Evolutionary conservation across 2,329 filamentous ascomycete genomes (phyloP), one percentile per base, ranked within the genome.

Genomic region (Curvularia verruculosa): DNA sequence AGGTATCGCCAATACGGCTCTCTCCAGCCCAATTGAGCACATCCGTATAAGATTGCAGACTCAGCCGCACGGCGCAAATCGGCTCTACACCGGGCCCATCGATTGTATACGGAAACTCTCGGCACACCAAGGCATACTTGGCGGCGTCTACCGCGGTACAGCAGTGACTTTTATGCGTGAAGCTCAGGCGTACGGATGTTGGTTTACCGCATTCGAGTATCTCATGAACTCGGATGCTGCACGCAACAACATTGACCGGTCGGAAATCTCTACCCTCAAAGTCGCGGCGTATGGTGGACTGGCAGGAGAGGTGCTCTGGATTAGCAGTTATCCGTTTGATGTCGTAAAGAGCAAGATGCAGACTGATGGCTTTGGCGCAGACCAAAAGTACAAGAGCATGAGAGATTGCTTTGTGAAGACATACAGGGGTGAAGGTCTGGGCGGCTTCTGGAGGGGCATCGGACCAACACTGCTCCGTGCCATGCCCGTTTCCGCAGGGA

Each of bases 261-360:
- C 88, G 70, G 87, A 96, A 1, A 87, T 99, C 36, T 87, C 91
- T 15, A 88, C 85, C 50, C 88, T 88, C 77, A 98, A 96, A 80
- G 87, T 99, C 48, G 95, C 95, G 12, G 80, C 91, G 12, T 99
- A 98, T 76, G 95, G 95, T 63, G 95, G 95, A 43, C 78, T 99
- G 39, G 95, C 95, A 0, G 95, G 95, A 67, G 95, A 99, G 83
- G 91, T 88, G 50, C 84, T 99, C 55, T 99, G 95, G 95, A 81
- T 99, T 53, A 84, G 85, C 34, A 96, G 92, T 73, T 99, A 99
- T 79, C 95, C 95, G 21, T 89, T 99, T 64, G 95, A 99, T 79
- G 94, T 99, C 26, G 80, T 99, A 79, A 99, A 99, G 89, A 96
- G 92, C 80, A 98, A 96, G 86, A 97, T 98, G 94, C 95, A 99